phyloP scores from a whole-genome alignment of 2,329 filamentous ascomycete species.

The Ceratocystis eucalypticola region DNA sequence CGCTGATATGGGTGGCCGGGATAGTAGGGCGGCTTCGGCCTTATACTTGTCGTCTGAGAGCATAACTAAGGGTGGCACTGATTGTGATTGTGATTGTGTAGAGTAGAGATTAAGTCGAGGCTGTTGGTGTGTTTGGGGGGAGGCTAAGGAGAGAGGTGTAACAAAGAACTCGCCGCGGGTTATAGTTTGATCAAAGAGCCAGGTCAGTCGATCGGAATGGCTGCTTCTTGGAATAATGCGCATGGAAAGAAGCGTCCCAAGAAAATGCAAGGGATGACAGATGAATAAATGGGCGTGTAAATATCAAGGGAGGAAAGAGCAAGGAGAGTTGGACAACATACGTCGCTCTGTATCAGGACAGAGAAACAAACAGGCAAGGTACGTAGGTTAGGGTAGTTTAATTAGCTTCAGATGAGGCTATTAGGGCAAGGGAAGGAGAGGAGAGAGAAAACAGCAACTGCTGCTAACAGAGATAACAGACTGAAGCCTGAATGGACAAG shows the following conservation, averaged over 20 bases:
- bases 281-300: neutral
- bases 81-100: slow-evolving; percentile 4
- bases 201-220: slow-evolving; percentile 4
- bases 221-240: slow-evolving; percentile 5
- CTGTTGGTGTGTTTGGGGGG: neutral
- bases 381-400: too few species aligned
- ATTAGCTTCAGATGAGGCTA: neutral
- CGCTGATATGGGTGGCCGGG: neutral
- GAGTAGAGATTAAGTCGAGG: neutral
- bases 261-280: neutral
- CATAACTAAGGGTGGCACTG: neutral
- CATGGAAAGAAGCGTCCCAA: neutral
- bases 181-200: slow-evolving; percentile 9
- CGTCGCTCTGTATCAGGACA: neutral
- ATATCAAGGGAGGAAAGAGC: neutral
- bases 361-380: neutral
- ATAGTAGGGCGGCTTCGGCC: neutral
- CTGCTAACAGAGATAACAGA: neutral
- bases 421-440: neutral
- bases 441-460: neutral
- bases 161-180: neutral
- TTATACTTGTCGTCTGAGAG: slow-evolving; percentile 9
- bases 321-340: too few species aligned
- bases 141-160: neutral
- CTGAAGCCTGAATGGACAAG: neutral